phyloP scores from a whole-genome alignment of 345 rosid species.

The Sonneratia alba region DNA sequence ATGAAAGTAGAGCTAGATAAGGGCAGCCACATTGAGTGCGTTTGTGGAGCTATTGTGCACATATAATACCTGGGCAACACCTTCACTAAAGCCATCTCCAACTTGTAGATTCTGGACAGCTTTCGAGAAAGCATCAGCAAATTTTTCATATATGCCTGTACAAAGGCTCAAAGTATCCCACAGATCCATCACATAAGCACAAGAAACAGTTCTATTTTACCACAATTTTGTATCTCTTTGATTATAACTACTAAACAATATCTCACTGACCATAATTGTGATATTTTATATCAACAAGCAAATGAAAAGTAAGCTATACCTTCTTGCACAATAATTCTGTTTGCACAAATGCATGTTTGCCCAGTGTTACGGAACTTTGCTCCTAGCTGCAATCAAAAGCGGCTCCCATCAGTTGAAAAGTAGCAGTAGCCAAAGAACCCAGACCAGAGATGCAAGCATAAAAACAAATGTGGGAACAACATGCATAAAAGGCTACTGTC shows the following conservation, averaged over 20 bases:
- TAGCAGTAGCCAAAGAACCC: background rate
- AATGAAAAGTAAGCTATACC: conserved; percentile 29
- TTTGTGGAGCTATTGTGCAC: background rate
- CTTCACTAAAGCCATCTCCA: conserved; percentile 85
- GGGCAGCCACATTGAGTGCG: background rate
- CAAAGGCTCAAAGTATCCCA: background rate
- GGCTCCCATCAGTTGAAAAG: conserved; percentile 2
- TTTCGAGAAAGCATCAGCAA: conserved; percentile 67
- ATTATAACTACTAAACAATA: background rate
- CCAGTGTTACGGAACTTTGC: conserved; percentile 94
- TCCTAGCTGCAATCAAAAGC: conserved; percentile 50
- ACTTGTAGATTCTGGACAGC: conserved; percentile 82
- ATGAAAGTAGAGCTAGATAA: background rate
- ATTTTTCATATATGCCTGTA: conserved; percentile 88
- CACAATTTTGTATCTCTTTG: background rate
- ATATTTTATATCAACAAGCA: background rate
- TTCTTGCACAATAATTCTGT: conserved; percentile 89
- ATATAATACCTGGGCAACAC: conserved; percentile 51
- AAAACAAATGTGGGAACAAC: background rate
- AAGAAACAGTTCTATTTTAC: background rate
- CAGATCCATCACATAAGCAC: background rate
- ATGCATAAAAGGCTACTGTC: background rate
- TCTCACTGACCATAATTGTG: background rate
- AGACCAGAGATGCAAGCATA: background rate
- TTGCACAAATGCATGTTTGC: conserved; percentile 95